Percentiles rank a stretch among this genome's conserved stretches.
phyloP scores from a whole-genome alignment of 2,329 filamentous ascomycete genomes.

The Tolypocladium capitatum region DNA sequence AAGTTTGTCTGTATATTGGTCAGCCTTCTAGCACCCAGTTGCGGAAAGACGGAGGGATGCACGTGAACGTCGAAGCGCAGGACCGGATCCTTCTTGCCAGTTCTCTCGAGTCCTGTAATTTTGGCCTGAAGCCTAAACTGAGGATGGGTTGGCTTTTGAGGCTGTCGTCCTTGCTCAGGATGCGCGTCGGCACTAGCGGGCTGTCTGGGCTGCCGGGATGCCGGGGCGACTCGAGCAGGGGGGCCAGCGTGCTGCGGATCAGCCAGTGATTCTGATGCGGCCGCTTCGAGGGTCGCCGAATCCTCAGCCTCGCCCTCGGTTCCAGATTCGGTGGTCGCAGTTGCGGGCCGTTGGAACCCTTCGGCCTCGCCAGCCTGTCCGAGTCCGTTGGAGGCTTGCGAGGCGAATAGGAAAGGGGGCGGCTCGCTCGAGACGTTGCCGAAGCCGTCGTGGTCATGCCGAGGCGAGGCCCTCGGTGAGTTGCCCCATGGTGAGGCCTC shows the following conservation, averaged over 20 bases:
- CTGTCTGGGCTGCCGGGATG: slow-evolving; percentile 16
- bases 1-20: slow-evolving; percentile 66
- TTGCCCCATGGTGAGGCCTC: slow-evolving; percentile 44
- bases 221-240: slow-evolving; percentile 1
- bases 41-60: slow-evolving; percentile 14
- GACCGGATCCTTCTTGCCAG: slow-evolving; percentile 90
- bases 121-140: slow-evolving; percentile 85
- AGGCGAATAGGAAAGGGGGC: slow-evolving; percentile 30
- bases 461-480: slow-evolving; percentile 37
- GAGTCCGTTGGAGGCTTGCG: slow-evolving; percentile 30
- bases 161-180: slow-evolving; percentile 28
- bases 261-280: slow-evolving; percentile 4
- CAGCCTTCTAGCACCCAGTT: neutral
- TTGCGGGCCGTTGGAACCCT: slow-evolving; percentile 31
- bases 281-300: slow-evolving; percentile 12
- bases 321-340: slow-evolving; percentile 32
- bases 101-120: slow-evolving; percentile 84
- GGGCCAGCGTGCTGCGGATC: slow-evolving; percentile 5
- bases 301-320: slow-evolving; percentile 26
- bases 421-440: slow-evolving; percentile 25
- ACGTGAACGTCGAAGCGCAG: slow-evolving; percentile 94
- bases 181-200: slow-evolving; percentile 8
- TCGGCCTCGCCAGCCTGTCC: slow-evolving; percentile 22
- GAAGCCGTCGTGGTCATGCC: slow-evolving; percentile 31
- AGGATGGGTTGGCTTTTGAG: slow-evolving; percentile 48